These are phyloP conservation scores for Exophiala phaeomuriformis DNA, from an alignment of 2,329 filamentous ascomycete genomes.

Conservation along the genomic window DNA sequence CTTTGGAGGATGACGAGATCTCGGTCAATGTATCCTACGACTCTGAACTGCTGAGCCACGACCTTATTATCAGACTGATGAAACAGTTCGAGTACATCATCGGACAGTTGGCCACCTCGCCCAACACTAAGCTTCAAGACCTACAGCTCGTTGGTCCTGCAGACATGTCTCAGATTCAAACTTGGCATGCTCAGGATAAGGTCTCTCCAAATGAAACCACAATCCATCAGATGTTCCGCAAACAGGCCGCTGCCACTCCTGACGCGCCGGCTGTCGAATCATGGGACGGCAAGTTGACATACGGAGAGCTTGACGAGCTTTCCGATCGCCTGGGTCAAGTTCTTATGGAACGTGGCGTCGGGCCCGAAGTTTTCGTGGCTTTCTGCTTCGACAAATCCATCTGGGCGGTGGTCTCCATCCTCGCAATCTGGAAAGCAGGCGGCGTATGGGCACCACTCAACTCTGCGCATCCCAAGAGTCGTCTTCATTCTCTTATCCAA, in stretches of 20 bases:
- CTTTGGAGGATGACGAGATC: too few species aligned
- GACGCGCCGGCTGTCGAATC: background rate
- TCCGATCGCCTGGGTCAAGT: slow-evolving; percentile 33
- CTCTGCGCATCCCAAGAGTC: background rate
- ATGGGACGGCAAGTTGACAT: background rate
- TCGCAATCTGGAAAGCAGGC: slow-evolving; percentile 37
- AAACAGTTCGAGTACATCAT: background rate
- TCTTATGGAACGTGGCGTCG: slow-evolving; percentile 34
- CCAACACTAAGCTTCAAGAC: background rate
- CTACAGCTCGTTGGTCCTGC: background rate
- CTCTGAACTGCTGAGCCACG: background rate
- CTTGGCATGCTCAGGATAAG: background rate
- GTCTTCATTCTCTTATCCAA: background rate
- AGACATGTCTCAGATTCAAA: background rate
- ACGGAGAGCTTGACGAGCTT: slow-evolving; percentile 27
- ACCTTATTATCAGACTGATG: background rate
- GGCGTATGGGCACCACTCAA: slow-evolving; percentile 37
- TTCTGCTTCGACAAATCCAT: slow-evolving; percentile 38
- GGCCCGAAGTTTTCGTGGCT: slow-evolving; percentile 34
- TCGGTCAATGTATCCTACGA: too few species aligned
- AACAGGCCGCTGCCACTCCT: background rate
- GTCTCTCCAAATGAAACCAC: background rate
- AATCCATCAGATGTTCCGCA: background rate
- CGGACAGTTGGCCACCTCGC: background rate
- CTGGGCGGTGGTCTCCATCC: slow-evolving; percentile 36